Conservation (phyloP, 495 filamentous ascomycete genomes). For the Evernia prunastri region DNA sequence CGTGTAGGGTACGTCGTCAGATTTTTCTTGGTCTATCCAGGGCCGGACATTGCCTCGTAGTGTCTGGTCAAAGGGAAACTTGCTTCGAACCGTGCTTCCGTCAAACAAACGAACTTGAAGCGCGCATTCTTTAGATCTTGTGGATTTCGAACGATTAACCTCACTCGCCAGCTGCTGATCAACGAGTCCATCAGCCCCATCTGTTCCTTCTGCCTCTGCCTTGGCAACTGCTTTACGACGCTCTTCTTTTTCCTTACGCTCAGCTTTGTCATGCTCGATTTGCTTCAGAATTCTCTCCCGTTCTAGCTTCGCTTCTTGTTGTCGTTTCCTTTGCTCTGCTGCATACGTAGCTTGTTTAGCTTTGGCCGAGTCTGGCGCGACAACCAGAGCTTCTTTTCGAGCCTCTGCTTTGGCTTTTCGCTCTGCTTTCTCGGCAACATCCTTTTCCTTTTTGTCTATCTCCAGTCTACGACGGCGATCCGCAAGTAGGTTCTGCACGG, state of each 20-base stretch:
- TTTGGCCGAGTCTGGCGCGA: slow-evolving; percentile 20
- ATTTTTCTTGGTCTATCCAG: slow-evolving; percentile 61
- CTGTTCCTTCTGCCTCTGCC: slow-evolving; percentile 19
- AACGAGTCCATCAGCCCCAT: slow-evolving; percentile 11
- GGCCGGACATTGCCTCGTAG: slow-evolving; percentile 62
- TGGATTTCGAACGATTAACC: slow-evolving; percentile 11
- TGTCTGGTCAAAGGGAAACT: slow-evolving; percentile 58
- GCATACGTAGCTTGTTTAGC: slow-evolving; percentile 37
- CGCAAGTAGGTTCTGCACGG: slow-evolving; percentile 25
- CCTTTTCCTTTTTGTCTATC: slow-evolving; percentile 32
- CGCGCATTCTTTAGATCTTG: slow-evolving; percentile 42
- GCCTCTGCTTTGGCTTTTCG: slow-evolving; percentile 28
- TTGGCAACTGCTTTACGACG: slow-evolving; percentile 36
- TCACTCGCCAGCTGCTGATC: slow-evolving; percentile 17
- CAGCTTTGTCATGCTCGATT: slow-evolving; percentile 63
- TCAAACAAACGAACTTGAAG: slow-evolving; percentile 82
- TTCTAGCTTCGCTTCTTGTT: slow-evolving; percentile 52
- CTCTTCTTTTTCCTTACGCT: slow-evolving; percentile 48
- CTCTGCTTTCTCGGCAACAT: slow-evolving; percentile 27
- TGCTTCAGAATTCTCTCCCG: slow-evolving; percentile 53
- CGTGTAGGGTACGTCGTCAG: slow-evolving; percentile 57
- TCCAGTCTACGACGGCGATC: slow-evolving; percentile 28
- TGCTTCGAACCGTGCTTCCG: slow-evolving; percentile 66
- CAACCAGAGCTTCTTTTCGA: slow-evolving; percentile 16
- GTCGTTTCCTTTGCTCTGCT: slow-evolving; percentile 43